Base-by-base conservation (phyloP, 345 rosid species). In the Pistacia integerrima region DNA sequence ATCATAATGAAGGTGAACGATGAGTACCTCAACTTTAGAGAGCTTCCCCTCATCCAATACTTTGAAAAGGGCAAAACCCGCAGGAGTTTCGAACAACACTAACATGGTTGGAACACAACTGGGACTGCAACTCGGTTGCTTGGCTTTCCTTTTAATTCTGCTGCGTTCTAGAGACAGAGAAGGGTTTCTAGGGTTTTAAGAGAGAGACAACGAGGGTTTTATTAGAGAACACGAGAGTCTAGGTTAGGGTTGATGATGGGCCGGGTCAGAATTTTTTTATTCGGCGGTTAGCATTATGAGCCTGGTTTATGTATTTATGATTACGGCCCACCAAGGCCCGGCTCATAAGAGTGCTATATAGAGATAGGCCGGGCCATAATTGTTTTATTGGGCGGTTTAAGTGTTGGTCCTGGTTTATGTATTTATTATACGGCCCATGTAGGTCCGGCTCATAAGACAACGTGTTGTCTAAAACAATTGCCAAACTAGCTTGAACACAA, bases 41-140 rank as follows among this genome's bases (percentile, higher is more conserved):
- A 91, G 79, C 83, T 93, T 91, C 64, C 90, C 90, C 81, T 88
- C 97, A 79, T 91, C 86, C 72, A 85, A 64, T 0, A 93, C 91
- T 79, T 91, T 91, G 60, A 93, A 91, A 33, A 90, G 88, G 68
- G 89, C 92, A 69, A 88, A 90, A 49, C 98, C 94, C 56, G 91
- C 97, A 0, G 93, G 92, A 8, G 97, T 90, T 83, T 89, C 93
- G 46, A 92, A 89, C 70, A 92, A 61, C 44, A 90, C 90, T 30
- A 86, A 79, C 97, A 90, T 92, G 73, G 75, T 80, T 78, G 17
- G n/a, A 54, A 54, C 57, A 54, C 57, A 54, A 14, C 3, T 2
- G 2, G 6, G 6, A 4, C 57, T 54, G 16, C 57, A 14, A 16
- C 57, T 54, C 17, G 5, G 57, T 54, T 54, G 57, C 57, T 54